Evolutionary conservation across 192 early-diverging fungal genomes (phyloP).

Genomic region (Coemansia sp.): DNA sequence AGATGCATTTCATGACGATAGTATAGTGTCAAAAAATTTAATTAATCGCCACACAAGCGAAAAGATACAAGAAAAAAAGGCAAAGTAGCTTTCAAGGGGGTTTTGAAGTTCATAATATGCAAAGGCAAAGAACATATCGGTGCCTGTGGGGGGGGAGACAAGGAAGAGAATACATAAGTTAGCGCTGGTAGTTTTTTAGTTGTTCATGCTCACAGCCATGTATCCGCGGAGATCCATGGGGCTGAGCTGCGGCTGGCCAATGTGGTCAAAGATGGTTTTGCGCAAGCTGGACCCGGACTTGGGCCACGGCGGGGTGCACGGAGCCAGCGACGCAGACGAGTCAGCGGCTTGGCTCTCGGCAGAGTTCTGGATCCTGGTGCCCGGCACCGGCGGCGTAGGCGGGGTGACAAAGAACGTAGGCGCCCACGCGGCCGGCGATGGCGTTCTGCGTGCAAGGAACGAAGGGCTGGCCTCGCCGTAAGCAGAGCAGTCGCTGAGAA

Average conservation of each 20-base stretch:
- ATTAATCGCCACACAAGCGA: not conserved
- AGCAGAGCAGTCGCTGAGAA: constrained; percentile 11
- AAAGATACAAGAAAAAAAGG: not conserved
- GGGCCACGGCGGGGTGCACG: constrained; percentile 52
- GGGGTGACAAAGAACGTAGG: constrained; percentile 49
- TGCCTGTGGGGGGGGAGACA: not conserved
- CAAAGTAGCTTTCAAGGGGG: not conserved
- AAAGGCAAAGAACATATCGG: not conserved
- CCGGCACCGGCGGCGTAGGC: constrained; percentile 27
- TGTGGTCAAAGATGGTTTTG: constrained; percentile 52
- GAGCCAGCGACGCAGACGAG: constrained; percentile 17
- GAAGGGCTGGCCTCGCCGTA: constrained; percentile 52
- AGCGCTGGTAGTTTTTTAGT: constrained; percentile 10
- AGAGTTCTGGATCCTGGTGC: not conserved
- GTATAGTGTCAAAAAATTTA: no score
- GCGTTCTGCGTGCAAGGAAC: constrained; percentile 30
- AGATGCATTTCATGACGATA: no score
- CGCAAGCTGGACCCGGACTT: constrained; percentile 40
- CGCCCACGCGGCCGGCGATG: constrained; percentile 29
- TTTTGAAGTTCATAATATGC: not conserved
- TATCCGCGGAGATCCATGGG: constrained; percentile 53
- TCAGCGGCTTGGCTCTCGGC: not conserved
- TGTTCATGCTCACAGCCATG: constrained; percentile 50
- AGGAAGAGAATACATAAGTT: not conserved
- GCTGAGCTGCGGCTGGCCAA: constrained; percentile 46